Evolutionary conservation across 2,329 filamentous ascomycete species (phyloP), one percentile per base, ranked within the genome.

Genomic region (Mycocentrospora acerina): DNA sequence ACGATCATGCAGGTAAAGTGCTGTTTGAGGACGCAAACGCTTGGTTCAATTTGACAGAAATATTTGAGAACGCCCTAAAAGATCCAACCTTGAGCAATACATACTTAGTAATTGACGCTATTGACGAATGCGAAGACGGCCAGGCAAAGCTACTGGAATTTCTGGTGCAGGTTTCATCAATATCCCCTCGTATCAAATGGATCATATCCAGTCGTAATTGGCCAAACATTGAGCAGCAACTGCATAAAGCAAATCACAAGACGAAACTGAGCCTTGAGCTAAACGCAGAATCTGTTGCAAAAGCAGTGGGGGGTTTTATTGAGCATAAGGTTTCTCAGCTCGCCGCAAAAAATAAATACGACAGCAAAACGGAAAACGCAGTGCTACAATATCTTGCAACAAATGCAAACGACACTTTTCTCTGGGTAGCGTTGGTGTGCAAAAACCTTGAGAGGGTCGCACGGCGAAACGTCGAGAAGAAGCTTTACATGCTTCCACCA

Each of bases 111-210:
- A 49, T 65, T 0, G 72, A 76, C 38, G 74, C 74, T 0, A 55
- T 77, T 2, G 74, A 78, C 28, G 75, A 77, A 46, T 76, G 72
- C 42, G 58, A 71, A 6, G 68, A 73, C 32, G 36, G 50, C 1
- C 57, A 77, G 34, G 55, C 70, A 15, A 35, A 40, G 13, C 29
- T 44, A n/a, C 32, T 44, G 5, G 14, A 34, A 17, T 27, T 44
- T 22, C 22, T 37, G 13, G n/a, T 4, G 58, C 59, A 15, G 58
- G 67, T 0, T 74, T 78, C 68, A 51, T 77, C 3, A 26, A 46
- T 0, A 71, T 70, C 35, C 70, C 77, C 14, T 64, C 74, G 34
- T 46, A 63, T 0, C 38, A 48, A 67, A 4, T 12, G 46, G 0
- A 57, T 61, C 1, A 32, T 51, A 0, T 31, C 53, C 3, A 32